Percentiles rank a stretch among this genome's conserved stretches.
These are phyloP conservation scores for Fragilariopsis cylindrus DNA, from an alignment of 108 stramenopile species.

Conservation along the genomic window DNA sequence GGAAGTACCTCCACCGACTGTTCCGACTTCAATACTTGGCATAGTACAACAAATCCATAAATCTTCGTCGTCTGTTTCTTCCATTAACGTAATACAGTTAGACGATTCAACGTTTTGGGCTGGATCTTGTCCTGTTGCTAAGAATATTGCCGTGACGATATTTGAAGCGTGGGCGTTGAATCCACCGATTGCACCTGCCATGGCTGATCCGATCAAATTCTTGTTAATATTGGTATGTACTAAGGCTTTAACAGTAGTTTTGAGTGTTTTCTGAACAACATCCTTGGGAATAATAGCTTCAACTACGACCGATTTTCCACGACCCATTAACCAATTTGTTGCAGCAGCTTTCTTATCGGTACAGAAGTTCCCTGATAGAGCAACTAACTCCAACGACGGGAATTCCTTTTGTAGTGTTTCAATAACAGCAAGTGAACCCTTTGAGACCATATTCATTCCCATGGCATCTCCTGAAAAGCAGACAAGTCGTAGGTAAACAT, in stretches of 20 bases:
- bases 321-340: constrained; percentile 97
- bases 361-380: constrained; percentile 98
- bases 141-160: constrained; percentile 97
- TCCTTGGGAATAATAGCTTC: constrained; percentile 89
- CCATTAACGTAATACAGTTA: constrained; percentile 95
- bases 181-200: constrained; percentile 95
- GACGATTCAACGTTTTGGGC: constrained; percentile 97
- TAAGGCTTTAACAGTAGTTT: constrained; percentile 91
- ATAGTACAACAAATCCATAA: constrained; percentile 95
- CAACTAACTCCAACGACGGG: constrained; percentile 77
- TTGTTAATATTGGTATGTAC: constrained; percentile 93
- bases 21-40: constrained; percentile 98
- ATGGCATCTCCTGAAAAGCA: constrained; percentile 98
- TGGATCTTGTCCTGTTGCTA: constrained; percentile 99
- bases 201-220: constrained; percentile 97
- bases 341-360: constrained; percentile 99
- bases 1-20: constrained; percentile 97
- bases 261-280: constrained; percentile 87
- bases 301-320: constrained; percentile 96
- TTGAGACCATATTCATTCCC: constrained; percentile 99
- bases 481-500: constrained; percentile 92
- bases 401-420: constrained; percentile 73
- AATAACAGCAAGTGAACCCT: constrained; percentile 92
- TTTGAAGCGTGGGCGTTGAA: constrained; percentile 99
- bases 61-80: constrained; percentile 86